These are phyloP conservation scores for Graphilbum sp. DNA, from an alignment of 2,329 filamentous ascomycete species.

Conservation along the genomic window DNA sequence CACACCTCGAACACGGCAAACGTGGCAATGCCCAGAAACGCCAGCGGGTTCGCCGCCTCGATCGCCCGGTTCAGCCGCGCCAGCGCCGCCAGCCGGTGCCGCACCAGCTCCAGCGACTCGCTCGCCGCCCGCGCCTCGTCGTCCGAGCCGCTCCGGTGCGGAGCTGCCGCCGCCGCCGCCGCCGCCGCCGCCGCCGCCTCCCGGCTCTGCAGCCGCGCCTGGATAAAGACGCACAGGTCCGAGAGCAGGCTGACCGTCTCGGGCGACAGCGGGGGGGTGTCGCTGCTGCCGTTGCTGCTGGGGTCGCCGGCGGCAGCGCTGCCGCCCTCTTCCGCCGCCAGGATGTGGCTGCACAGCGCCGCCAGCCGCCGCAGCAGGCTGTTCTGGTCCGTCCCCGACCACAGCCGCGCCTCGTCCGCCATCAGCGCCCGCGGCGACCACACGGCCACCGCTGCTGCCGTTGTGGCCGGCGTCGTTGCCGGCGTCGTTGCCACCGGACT, in stretches of 20 bases:
- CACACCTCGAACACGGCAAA: constrained; percentile 28
- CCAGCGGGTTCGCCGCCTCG: constrained; percentile 22
- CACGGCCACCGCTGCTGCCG: too few relatives aligned
- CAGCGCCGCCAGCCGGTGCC: constrained; percentile 15
- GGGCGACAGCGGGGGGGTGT: constrained; percentile 3
- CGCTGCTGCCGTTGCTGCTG: too few relatives aligned
- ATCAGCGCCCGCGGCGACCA: not conserved
- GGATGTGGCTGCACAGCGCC: constrained; percentile 8
- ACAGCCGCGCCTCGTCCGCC: not conserved
- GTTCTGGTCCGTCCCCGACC: constrained; percentile 6
- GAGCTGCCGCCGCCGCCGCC: too few relatives aligned
- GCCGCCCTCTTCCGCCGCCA: constrained; percentile 2
- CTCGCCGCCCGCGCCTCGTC: too few relatives aligned
- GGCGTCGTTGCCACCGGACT: too few relatives aligned
- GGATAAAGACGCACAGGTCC: constrained; percentile 8
- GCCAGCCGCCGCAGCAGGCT: constrained; percentile 8
- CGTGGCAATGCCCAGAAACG: constrained; percentile 24
- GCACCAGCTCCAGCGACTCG: constrained; percentile 8
- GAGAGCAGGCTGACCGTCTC: constrained; percentile 6
- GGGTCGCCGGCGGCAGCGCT: too few relatives aligned
- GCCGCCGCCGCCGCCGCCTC: not conserved
- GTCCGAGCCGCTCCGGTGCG: too few relatives aligned
- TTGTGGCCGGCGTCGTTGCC: too few relatives aligned
- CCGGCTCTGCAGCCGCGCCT: constrained; percentile 7
- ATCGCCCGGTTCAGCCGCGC: constrained; percentile 21